A percentile compares a stretch with the other conserved stretches of the same genome.
Conservation (phyloP, 106 monocot species). For the Xerophyta viscosa region DNA sequence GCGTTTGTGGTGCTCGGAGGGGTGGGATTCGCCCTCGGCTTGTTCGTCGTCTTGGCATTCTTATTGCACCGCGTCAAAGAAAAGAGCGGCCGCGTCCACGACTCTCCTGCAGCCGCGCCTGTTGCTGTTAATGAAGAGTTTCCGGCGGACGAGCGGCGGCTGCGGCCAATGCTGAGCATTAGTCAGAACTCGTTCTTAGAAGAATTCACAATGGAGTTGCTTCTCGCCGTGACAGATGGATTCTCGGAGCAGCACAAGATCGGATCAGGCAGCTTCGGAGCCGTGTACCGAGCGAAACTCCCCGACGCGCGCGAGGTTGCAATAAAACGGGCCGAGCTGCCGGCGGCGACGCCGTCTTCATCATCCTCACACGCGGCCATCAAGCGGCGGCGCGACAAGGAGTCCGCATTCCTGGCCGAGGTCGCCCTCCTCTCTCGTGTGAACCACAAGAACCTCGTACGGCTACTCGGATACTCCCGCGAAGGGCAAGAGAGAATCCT, state of each 20-base stretch:
- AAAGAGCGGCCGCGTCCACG: constrained; percentile 18
- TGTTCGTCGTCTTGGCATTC: no score
- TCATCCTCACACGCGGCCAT: neutral
- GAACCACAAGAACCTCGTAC: constrained; percentile 57
- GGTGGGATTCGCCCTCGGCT: no score
- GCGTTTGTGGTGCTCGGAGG: neutral
- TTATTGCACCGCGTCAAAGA: constrained; percentile 7
- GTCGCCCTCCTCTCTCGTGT: constrained; percentile 43
- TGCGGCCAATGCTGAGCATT: constrained; percentile 7
- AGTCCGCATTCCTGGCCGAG: constrained; percentile 44
- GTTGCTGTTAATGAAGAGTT: neutral
- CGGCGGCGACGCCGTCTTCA: neutral
- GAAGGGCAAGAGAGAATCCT: constrained; percentile 45
- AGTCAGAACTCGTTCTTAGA: constrained; percentile 14
- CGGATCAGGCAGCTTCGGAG: constrained; percentile 27
- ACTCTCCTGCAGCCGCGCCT: constrained; percentile 3
- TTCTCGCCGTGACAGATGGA: neutral
- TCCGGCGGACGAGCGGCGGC: neutral
- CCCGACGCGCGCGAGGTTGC: constrained; percentile 27
- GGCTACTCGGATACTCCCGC: constrained; percentile 43
- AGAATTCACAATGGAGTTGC: neutral
- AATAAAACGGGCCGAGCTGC: constrained; percentile 17
- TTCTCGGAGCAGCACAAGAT: constrained; percentile 13
- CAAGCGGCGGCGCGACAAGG: constrained; percentile 31
- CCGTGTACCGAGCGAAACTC: constrained; percentile 20